Conservation (phyloP, 768 basidiomycete species). For the Suillus lakei region DNA sequence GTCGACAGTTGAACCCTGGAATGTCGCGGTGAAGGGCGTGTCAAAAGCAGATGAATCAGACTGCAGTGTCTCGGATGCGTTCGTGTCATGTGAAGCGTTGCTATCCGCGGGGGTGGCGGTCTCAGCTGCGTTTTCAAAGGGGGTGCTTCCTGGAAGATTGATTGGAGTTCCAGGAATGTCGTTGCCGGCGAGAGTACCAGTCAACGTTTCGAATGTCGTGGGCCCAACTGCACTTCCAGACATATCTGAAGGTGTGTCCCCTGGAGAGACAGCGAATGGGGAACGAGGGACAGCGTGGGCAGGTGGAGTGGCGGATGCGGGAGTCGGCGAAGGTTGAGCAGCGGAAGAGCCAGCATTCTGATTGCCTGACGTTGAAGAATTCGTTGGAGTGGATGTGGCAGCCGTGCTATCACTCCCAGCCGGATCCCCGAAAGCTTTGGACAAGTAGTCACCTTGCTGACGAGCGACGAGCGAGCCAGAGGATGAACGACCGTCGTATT, state of each 20-base stretch:
- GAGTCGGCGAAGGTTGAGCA: neutral
- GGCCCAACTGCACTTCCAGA: neutral
- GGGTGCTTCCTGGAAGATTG: neutral
- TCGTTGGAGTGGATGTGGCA: neutral
- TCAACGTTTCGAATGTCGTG: neutral
- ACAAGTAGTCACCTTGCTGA: conserved; percentile 21
- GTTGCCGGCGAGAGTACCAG: neutral
- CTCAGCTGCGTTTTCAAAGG: neutral
- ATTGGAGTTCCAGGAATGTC: neutral
- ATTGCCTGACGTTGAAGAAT: neutral
- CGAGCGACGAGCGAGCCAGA: conserved; percentile 23
- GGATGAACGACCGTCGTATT: conserved; percentile 15
- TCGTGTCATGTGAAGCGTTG: neutral
- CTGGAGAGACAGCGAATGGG: neutral
- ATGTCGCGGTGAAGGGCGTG: no score
- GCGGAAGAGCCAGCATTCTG: neutral
- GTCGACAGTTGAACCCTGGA: neutral
- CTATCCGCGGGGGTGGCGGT: neutral
- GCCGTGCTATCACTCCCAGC: neutral
- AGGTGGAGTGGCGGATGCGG: conserved; percentile 1
- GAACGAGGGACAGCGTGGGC: neutral
- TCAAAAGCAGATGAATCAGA: neutral
- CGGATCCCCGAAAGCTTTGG: neutral
- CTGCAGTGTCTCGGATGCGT: neutral
- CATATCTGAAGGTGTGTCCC: neutral